Percentiles rank a stretch among this genome's conserved stretches.
Evolutionary conservation across 106 monocot genomes (phyloP).

Genomic region (Agapanthus africanus): DNA sequence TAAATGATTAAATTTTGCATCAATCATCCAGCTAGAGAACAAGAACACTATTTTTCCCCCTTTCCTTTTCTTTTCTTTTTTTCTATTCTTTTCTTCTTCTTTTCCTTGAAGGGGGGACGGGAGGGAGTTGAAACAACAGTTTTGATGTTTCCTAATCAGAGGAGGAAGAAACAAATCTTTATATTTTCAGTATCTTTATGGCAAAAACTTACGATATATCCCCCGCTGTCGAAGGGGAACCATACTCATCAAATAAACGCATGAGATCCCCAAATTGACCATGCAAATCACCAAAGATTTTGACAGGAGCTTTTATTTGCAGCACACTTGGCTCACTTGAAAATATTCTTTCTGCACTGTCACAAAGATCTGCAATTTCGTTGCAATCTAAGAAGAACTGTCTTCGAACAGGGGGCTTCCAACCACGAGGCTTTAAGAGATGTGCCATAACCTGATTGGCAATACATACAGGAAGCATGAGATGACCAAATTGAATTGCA

Average conservation of each 20-base stretch:
- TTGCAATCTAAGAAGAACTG: conserved; percentile 97
- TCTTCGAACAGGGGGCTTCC: conserved; percentile 95
- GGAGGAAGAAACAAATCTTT: conserved; percentile 3
- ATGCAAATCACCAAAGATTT: conserved; percentile 98
- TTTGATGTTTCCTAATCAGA: neutral
- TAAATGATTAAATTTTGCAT: neutral
- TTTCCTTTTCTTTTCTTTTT: too few species aligned
- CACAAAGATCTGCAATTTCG: conserved; percentile 98
- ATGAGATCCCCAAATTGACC: conserved; percentile 99
- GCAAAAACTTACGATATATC: conserved; percentile 79
- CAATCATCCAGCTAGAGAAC: neutral
- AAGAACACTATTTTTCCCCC: neutral
- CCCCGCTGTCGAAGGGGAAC: conserved; percentile 95
- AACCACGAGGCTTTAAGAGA: conserved; percentile 95
- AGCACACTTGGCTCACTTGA: conserved; percentile 89
- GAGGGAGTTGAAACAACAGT: too few species aligned
- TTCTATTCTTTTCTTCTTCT: too few species aligned
- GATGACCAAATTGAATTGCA: conserved; percentile 57
- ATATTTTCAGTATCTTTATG: neutral
- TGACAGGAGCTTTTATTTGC: conserved; percentile 92
- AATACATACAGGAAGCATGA: conserved; percentile 15
- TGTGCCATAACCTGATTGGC: conserved; percentile 75
- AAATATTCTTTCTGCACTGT: conserved; percentile 90
- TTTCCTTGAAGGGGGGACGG: too few species aligned
- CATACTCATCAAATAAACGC: conserved; percentile 99